Evolutionary conservation across 208 protist species (phyloP).

Genomic region (Acanthamoeba lenticulata): DNA sequence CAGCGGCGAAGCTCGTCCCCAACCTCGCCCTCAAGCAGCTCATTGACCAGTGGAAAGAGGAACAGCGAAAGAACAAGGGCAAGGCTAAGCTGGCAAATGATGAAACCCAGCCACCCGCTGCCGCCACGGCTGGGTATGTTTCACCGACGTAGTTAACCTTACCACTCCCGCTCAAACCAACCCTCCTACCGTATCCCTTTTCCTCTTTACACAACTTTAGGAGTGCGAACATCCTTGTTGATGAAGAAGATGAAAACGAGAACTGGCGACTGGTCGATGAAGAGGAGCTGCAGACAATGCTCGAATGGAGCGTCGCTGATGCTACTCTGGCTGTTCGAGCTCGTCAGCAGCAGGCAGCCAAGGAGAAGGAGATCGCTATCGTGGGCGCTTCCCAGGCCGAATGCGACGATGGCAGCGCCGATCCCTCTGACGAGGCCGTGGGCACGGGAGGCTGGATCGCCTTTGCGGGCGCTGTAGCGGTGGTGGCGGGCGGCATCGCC

Average conservation of each 20-base stretch:
- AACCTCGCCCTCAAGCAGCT: conserved; percentile 44
- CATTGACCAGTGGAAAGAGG: conserved; percentile 38
- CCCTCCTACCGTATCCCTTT: neutral
- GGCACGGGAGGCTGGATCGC: neutral
- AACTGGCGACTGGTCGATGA: neutral
- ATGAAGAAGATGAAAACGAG: neutral
- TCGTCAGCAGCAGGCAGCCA: neutral
- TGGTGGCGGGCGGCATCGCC: neutral
- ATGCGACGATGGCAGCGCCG: neutral
- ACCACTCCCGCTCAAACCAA: neutral
- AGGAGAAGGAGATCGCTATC: neutral
- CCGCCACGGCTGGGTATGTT: neutral
- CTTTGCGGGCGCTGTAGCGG: neutral
- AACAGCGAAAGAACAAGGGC: neutral
- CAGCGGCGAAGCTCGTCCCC: neutral
- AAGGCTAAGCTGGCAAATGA: neutral
- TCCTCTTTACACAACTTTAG: too few species aligned
- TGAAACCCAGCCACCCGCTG: neutral
- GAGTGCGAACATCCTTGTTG: too few species aligned
- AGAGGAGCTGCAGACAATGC: neutral
- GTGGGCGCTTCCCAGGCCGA: neutral
- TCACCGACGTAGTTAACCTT: too few species aligned
- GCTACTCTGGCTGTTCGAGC: neutral
- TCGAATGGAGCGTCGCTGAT: neutral
- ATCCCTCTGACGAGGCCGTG: neutral